Percentiles rank a stretch among this genome's conserved stretches.
These are phyloP conservation scores for Phytophthora cactorum DNA, from an alignment of 352 stramenopile species.

Conservation along the genomic window DNA sequence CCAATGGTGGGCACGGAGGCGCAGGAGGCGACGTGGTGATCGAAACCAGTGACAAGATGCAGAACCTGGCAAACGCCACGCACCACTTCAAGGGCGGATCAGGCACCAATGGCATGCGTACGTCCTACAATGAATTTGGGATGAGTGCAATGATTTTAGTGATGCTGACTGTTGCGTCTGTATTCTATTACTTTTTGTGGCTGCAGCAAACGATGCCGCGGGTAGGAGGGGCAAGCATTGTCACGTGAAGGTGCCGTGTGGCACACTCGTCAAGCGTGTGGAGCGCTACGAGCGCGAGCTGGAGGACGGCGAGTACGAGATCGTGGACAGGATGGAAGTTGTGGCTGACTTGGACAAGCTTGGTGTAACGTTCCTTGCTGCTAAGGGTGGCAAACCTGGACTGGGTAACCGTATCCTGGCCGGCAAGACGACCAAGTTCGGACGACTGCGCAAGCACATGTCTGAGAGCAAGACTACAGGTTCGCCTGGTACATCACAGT, in stretches of 20 bases:
- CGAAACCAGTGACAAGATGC: conserved; percentile 69
- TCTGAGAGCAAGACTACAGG: conserved; percentile 83
- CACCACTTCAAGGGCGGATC: conserved; percentile 86
- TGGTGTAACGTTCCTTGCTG: conserved; percentile 74
- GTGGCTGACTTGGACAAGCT: conserved; percentile 81
- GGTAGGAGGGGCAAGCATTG: conserved; percentile 83
- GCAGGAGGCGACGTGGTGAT: conserved; percentile 85
- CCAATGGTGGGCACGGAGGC: conserved; percentile 86
- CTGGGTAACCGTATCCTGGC: conserved; percentile 88
- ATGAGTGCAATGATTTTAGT: conserved; percentile 5
- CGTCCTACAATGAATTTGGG: conserved; percentile 25
- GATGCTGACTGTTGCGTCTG: conserved; percentile 7
- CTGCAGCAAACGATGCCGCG: conserved; percentile 77
- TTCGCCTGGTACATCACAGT: conserved; percentile 92
- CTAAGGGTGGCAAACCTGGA: conserved; percentile 82
- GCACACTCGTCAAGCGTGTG: conserved; percentile 89
- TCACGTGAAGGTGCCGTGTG: conserved; percentile 83
- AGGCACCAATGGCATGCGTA: conserved; percentile 88
- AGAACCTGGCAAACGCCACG: conserved; percentile 85
- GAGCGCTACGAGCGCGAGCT: conserved; percentile 80
- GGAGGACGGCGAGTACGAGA: conserved; percentile 80
- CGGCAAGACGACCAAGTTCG: conserved; percentile 84
- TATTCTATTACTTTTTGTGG: background rate
- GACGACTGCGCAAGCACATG: conserved; percentile 86
- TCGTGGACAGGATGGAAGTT: conserved; percentile 79